Conservation (phyloP, 768 basidiomycete species). For the Gloeostereum incarnatum region DNA sequence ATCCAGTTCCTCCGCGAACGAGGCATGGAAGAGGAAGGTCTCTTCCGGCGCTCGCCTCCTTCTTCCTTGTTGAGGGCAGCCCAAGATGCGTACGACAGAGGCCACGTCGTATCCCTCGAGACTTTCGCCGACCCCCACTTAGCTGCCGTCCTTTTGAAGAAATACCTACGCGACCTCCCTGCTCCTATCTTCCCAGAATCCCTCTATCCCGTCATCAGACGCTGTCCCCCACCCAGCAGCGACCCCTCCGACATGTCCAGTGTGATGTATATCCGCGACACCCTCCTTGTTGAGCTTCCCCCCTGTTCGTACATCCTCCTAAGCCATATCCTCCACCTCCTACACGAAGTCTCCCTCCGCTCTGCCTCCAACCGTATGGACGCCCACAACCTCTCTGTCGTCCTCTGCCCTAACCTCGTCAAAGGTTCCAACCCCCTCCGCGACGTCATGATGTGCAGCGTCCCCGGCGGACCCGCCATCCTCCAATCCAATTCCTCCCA, state of each 20-base stretch:
- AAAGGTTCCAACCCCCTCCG: constrained; percentile 55
- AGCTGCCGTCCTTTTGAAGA: constrained; percentile 80
- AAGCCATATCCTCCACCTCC: constrained; percentile 61
- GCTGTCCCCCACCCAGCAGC: constrained; percentile 52
- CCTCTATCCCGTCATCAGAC: constrained; percentile 53
- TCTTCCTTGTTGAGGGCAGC: constrained; percentile 63
- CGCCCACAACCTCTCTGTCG: constrained; percentile 73
- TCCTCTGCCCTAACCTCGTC: constrained; percentile 73
- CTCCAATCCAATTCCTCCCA: constrained; percentile 13
- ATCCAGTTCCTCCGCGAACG: constrained; percentile 62
- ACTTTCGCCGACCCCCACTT: constrained; percentile 72
- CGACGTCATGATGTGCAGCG: constrained; percentile 67
- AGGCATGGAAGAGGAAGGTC: constrained; percentile 67
- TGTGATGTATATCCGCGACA: constrained; percentile 60
- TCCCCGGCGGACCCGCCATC: constrained; percentile 39
- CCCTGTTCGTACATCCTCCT: constrained; percentile 69
- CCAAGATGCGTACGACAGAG: constrained; percentile 80
- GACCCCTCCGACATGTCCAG: constrained; percentile 48
- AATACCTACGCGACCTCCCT: constrained; percentile 75
- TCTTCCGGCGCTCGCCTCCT: constrained; percentile 77
- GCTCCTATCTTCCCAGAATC: constrained; percentile 69
- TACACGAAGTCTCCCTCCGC: constrained; percentile 70
- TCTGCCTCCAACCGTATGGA: constrained; percentile 70
- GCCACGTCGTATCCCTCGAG: constrained; percentile 72
- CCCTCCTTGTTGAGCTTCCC: constrained; percentile 55